phyloP scores from a whole-genome alignment of 108 stramenopile species.

The Mediolabrus comicus region DNA sequence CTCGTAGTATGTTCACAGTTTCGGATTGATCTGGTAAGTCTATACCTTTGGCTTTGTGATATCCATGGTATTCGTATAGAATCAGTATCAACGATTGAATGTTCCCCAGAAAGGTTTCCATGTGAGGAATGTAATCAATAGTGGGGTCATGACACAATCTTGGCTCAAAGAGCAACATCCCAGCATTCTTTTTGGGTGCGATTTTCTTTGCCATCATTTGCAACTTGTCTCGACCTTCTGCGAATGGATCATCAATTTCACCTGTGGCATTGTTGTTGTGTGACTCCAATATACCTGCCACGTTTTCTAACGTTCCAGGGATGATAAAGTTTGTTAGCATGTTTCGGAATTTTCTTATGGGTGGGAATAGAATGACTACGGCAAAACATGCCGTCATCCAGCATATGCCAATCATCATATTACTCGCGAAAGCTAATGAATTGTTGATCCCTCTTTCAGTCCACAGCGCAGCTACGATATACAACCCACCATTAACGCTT shows the following conservation, averaged over 20 bases:
- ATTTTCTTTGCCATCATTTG: background rate
- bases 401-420: background rate
- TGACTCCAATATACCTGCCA: background rate
- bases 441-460: background rate
- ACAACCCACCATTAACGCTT: background rate
- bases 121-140: background rate
- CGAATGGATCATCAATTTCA: background rate
- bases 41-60: background rate
- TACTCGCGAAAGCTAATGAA: background rate
- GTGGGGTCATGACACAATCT: too few relatives aligned
- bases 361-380: background rate
- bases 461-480: background rate
- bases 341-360: background rate
- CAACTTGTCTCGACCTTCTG: background rate
- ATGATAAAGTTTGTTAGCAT: background rate
- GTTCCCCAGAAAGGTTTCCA: background rate
- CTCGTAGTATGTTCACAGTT: background rate
- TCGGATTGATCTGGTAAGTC: background rate
- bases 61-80: background rate
- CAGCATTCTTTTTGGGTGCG: background rate
- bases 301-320: background rate
- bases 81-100: background rate
- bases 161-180: background rate
- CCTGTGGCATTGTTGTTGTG: background rate
- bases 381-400: background rate